These are phyloP conservation scores for Stygiomarasmius scandens DNA, from an alignment of 1,284 basidiomycete genomes.

Conservation along the genomic window DNA sequence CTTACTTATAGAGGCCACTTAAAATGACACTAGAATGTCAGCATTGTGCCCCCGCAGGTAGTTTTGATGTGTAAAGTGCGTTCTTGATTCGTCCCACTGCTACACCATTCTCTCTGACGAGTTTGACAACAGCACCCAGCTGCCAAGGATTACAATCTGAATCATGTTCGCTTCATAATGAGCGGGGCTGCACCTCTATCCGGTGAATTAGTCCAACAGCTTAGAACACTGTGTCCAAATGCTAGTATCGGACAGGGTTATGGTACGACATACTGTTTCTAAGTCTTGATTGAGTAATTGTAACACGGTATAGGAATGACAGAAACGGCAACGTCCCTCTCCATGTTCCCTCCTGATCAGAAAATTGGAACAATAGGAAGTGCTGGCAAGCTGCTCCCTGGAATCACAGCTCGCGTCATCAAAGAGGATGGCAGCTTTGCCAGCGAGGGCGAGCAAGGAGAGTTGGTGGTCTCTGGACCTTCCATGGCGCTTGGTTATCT, in stretches of 20 bases:
- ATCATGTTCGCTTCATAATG: slow-evolving; percentile 44
- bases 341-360: slow-evolving; percentile 47
- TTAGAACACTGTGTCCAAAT: slow-evolving; percentile 42
- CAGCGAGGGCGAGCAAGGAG: slow-evolving; percentile 65
- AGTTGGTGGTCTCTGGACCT: slow-evolving; percentile 62
- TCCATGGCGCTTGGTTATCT: slow-evolving; percentile 59
- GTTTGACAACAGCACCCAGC: slow-evolving; percentile 34
- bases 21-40: slow-evolving; percentile 22
- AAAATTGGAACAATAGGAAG: slow-evolving; percentile 57
- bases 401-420: slow-evolving; percentile 55
- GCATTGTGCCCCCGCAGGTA: slow-evolving; percentile 50
- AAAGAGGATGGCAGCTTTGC: slow-evolving; percentile 64
- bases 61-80: slow-evolving; percentile 50
- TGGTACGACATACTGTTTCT: slow-evolving; percentile 30
- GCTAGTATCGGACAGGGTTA: slow-evolving; percentile 51
- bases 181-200: slow-evolving; percentile 50
- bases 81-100: slow-evolving; percentile 2
- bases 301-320: slow-evolving; percentile 45
- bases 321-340: slow-evolving; percentile 43
- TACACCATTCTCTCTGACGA: slow-evolving; percentile 3
- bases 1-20: neutral
- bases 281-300: too few species aligned
- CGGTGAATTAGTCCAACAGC: slow-evolving; percentile 39
- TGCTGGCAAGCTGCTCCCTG: slow-evolving; percentile 59
- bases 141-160: slow-evolving; percentile 38